Evolutionary conservation across 129 eudicot genomes (phyloP), one percentile per base, ranked within the genome.

Genomic region (Flaveria linearis): DNA sequence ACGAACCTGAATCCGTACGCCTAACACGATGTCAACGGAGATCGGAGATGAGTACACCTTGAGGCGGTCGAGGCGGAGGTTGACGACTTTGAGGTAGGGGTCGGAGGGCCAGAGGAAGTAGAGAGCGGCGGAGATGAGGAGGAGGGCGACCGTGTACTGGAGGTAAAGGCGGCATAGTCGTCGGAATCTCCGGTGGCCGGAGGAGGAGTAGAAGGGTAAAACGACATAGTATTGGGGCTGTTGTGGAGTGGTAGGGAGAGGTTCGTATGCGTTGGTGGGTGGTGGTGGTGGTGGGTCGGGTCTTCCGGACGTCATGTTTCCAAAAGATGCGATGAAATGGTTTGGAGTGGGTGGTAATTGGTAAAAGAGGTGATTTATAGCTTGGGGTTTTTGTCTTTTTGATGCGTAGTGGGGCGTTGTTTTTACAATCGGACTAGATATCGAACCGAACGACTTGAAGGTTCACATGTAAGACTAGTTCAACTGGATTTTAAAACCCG

Each of bases 21-120:
- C 90, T 51, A 93, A 57, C 43, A 80, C 72, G 4, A 88, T 45
- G 73, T 93, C 97, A 6, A 93, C 69, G 5, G 91, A 74, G 69
- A 63, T 63, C 45, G 69, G 69, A n/a, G 69, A 3, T 0, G 87
- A 80, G 50, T 81, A 85, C 58, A 91, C 58, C 26, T 75, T 77
- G 67, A 91, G 69, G 66, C 75, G 78, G 18, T 68, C 62, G 74
- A 93, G 88, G 55, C 76, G 67, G 71, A 88, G 83, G 30, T 89
- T 89, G 20, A 77, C 84, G 81, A 93, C 78, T 56, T 81, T 68
- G 66, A 93, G 86, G 11, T 84, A 62, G 15, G 97, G 98, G 58
- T 91, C 88, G 50, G 98, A 93, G 5, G 98, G 98, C 87, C 87
- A 93, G 79, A 91, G 86, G 25, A 85, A 23, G 93, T 58, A 93